These are phyloP conservation scores for Annulohypoxylon nitens DNA, from an alignment of 495 filamentous ascomycete genomes.

Conservation along the genomic window DNA sequence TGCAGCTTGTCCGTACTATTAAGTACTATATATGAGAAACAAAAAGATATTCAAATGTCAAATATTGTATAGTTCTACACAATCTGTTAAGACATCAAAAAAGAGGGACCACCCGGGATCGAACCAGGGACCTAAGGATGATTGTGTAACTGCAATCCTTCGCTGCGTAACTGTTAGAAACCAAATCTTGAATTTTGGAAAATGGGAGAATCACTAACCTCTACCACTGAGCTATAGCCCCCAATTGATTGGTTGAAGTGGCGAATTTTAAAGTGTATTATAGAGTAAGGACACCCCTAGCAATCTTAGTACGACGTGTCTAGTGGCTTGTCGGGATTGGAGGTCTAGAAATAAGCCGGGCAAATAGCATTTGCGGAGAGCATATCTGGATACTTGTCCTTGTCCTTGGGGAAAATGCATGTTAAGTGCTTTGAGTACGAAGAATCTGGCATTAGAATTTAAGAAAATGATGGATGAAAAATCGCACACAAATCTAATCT, in stretches of 20 bases:
- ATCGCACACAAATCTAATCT: background rate
- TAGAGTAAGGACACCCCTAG: background rate
- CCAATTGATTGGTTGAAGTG: slow-evolving; percentile 3
- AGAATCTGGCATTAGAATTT: too few species aligned
- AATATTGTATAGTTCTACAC: background rate
- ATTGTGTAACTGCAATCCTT: slow-evolving; percentile 14
- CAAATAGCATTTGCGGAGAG: slow-evolving; percentile 5
- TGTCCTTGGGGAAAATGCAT: background rate
- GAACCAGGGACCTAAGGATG: slow-evolving; percentile 15
- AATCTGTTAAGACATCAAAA: background rate
- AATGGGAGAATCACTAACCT: background rate
- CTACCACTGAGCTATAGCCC: slow-evolving; percentile 16
- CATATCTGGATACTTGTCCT: background rate
- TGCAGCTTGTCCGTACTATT: background rate
- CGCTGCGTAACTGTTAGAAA: background rate
- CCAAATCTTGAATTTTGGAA: background rate
- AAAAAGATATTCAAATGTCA: background rate
- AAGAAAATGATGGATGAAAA: too few species aligned
- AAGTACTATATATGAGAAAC: background rate
- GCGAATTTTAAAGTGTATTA: background rate
- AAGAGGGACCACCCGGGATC: slow-evolving; percentile 3
- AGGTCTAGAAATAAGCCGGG: background rate
- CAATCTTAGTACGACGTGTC: background rate
- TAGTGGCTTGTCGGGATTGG: background rate
- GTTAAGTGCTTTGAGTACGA: too few species aligned